Percentiles rank a stretch among this genome's conserved stretches.
These are phyloP conservation scores for Oryza rufipogon DNA, from an alignment of 176 grass and related monocot species.

Conservation along the genomic window DNA sequence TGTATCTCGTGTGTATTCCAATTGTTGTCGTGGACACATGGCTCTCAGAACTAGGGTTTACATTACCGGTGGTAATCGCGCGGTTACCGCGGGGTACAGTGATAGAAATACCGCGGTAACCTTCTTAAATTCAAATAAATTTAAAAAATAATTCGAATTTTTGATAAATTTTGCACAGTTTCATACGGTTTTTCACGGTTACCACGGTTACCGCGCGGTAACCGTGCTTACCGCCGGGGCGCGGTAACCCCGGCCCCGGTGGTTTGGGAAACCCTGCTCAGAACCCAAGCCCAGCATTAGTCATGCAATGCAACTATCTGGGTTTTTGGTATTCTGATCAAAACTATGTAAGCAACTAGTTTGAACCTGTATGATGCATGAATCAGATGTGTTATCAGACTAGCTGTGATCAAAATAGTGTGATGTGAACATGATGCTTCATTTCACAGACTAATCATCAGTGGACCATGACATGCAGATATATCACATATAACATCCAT, in stretches of 20 bases:
- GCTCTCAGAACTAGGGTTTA: neutral
- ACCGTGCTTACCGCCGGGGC: no score
- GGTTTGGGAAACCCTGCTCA: neutral
- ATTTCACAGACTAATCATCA: neutral
- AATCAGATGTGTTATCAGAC: neutral
- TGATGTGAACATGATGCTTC: neutral
- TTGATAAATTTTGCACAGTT: no score
- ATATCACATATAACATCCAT: neutral
- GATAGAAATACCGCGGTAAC: no score
- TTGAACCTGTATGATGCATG: neutral
- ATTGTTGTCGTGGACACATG: neutral
- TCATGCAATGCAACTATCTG: neutral
- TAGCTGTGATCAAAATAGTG: neutral
- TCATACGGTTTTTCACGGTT: no score
- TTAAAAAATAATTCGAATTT: no score
- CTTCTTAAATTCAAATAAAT: no score
- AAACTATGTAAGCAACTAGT: neutral
- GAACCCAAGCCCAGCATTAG: neutral
- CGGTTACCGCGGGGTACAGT: no score
- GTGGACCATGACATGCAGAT: neutral
- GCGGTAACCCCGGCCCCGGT: no score
- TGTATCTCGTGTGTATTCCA: neutral
- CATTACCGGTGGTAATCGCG: no score
- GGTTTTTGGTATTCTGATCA: neutral
- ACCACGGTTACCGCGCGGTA: no score